Evolutionary conservation across 176 grass and related monocot genomes (phyloP).

Genomic region (Oryza meyeriana): DNA sequence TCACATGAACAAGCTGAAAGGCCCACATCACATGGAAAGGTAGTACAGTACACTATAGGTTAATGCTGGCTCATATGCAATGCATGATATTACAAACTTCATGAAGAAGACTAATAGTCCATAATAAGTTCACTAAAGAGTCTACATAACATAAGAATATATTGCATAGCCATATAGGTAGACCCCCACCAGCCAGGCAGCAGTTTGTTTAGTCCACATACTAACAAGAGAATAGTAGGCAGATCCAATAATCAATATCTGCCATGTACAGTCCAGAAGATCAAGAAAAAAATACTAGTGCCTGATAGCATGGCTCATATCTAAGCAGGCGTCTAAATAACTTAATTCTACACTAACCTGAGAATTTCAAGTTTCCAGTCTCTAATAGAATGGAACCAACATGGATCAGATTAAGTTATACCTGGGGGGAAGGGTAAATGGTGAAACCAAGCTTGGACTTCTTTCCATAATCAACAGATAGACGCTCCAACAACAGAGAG

Average conservation of each 20-base stretch:
- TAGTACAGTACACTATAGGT: neutral
- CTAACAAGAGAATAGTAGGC: neutral
- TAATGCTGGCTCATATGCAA: slow-evolving; percentile 23
- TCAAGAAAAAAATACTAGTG: neutral
- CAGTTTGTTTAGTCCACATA: slow-evolving; percentile 4
- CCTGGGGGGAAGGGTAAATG: slow-evolving; percentile 96
- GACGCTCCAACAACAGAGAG: slow-evolving; percentile 83
- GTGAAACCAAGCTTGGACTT: slow-evolving; percentile 99
- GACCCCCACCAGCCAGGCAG: neutral
- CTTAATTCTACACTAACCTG: slow-evolving; percentile 21
- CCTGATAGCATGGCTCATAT: neutral
- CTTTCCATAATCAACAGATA: slow-evolving; percentile 97
- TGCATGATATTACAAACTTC: slow-evolving; percentile 7
- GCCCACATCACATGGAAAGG: slow-evolving; percentile 27
- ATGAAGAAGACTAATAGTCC: neutral
- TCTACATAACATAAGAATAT: neutral
- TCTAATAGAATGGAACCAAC: neutral
- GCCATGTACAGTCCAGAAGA: neutral
- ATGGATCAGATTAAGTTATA: slow-evolving; percentile 1
- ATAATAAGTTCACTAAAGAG: neutral
- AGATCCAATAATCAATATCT: slow-evolving; percentile 3
- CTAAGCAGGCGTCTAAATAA: neutral
- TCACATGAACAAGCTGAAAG: slow-evolving; percentile 34
- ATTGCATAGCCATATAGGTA: neutral
- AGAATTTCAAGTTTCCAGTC: neutral